Conservation (phyloP, 768 basidiomycete species). For the Leccinum imitatum region DNA sequence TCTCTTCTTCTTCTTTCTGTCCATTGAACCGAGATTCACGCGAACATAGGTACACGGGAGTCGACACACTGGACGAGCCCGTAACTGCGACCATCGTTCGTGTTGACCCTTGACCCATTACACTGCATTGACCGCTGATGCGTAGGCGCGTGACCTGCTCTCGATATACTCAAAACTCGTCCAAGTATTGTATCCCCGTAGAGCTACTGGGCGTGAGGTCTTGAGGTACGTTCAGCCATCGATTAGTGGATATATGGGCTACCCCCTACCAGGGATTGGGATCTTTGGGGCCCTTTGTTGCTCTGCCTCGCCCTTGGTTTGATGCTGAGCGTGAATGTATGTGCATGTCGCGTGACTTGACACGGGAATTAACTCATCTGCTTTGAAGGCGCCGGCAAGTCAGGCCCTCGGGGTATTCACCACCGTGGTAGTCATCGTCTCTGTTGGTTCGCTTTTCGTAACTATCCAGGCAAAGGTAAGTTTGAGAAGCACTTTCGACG, state of each 20-base stretch:
- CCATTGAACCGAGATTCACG: not conserved
- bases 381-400: slow-evolving; percentile 67
- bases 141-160: slow-evolving; percentile 79
- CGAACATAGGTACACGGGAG: slow-evolving; percentile 60
- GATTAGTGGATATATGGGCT: slow-evolving; percentile 1
- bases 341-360: slow-evolving; percentile 18
- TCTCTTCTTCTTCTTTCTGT: too few species aligned
- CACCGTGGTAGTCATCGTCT: slow-evolving; percentile 90
- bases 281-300: slow-evolving; percentile 94
- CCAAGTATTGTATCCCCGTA: slow-evolving; percentile 90
- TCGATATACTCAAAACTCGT: slow-evolving; percentile 93
- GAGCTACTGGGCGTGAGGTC: slow-evolving; percentile 73
- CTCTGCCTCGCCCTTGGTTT: slow-evolving; percentile 78
- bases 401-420: slow-evolving; percentile 92
- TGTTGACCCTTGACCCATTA: slow-evolving; percentile 12
- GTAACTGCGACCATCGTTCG: slow-evolving; percentile 85
- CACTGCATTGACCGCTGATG: slow-evolving; percentile 10
- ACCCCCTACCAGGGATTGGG: slow-evolving; percentile 78
- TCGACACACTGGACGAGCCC: slow-evolving; percentile 91
- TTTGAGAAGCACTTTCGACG: not conserved
- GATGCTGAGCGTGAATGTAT: slow-evolving; percentile 82
- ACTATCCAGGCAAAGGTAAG: slow-evolving; percentile 93
- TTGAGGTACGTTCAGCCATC: slow-evolving; percentile 50
- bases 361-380: not conserved
- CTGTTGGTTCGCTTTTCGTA: slow-evolving; percentile 85